These are phyloP conservation scores for Phytophthora crassamura DNA, from an alignment of 352 stramenopile species.

Conservation along the genomic window DNA sequence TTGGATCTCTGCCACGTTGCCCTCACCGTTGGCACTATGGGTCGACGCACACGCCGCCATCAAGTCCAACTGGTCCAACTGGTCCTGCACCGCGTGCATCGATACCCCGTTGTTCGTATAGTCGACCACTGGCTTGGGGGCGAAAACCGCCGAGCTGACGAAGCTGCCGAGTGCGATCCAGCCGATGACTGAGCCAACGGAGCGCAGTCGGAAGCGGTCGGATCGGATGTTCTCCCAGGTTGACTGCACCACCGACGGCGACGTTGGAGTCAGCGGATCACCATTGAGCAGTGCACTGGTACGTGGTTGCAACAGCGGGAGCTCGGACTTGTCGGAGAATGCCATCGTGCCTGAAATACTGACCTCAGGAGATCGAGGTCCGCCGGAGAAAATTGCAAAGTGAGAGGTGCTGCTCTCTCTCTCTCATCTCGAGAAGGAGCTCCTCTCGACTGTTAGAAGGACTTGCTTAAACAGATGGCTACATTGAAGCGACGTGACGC, in stretches of 20 bases:
- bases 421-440: constrained; percentile 4
- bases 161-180: constrained; percentile 63
- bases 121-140: constrained; percentile 36
- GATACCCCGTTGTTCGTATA: constrained; percentile 49
- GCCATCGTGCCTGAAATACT: constrained; percentile 12
- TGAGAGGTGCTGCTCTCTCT: constrained; percentile 21
- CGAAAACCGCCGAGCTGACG: constrained; percentile 43
- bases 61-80: constrained; percentile 52
- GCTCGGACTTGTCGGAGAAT: constrained; percentile 36
- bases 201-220: constrained; percentile 47
- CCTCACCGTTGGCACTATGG: constrained; percentile 13
- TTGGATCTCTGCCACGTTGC: constrained; percentile 22
- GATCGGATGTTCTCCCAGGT: constrained; percentile 29
- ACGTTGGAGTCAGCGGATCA: constrained; percentile 21
- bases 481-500: constrained; percentile 20
- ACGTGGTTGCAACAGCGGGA: constrained; percentile 47
- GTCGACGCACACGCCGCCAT: constrained; percentile 50
- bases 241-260: constrained; percentile 15
- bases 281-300: constrained; percentile 15
- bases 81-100: constrained; percentile 51
- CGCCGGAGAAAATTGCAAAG: constrained; percentile 24
- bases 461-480: constrained; percentile 13
- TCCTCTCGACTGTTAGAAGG: constrained; percentile 30
- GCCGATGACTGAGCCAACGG: constrained; percentile 51
- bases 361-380: neutral